Base-by-base conservation (phyloP, 2,329 filamentous ascomycete species). In the Gaeumannomyces tritici region DNA sequence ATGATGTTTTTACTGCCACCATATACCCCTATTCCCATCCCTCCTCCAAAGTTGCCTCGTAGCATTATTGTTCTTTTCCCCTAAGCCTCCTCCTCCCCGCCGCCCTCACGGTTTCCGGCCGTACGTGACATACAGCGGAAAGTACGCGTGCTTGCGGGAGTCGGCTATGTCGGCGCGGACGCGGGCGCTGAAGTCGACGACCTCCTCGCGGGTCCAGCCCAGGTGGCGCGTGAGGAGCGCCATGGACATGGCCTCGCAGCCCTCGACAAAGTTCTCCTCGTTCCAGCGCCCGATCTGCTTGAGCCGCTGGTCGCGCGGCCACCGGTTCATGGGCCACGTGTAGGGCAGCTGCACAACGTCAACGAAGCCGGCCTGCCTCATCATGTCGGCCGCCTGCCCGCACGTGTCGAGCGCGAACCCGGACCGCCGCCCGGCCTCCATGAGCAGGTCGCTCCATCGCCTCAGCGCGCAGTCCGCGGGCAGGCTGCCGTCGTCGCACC, bases 271-370 rank as follows among this genome's bases (percentile, higher is more conserved):
- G 55, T 74, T 74, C 57, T 71, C 69, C 18, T 69, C 64, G 28
- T 69, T 67, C 69, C 73, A 74, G 11, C 63, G 62, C 9, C 75
- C 75, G 18, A 76, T 65, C 64, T 74, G 68, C 67, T 76, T 77
- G 63, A 72, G 67, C 62, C 69, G 67, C 3, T 62, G 58, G 61
- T 74, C 70, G 55, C 70, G 70, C 33, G 75, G 72, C 75, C 75
- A 77, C 7, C 68, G 66, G 54, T 75, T 74, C 57, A 72, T 70
- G n/a, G 75, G 75, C 70, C 74, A 74, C 66, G 74, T 73, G 64
- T 69, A 68, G 21, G 66, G 67, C 27, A 67, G 62, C 59, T 70
- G 69, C 21, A 68, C 63, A 29, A 76, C 66, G 61, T 76, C 70
- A 6, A 70, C 68, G 63, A 74, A 76, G 3, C 75, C 75, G 6